phyloP scores from a whole-genome alignment of 2,329 filamentous ascomycete genomes.

The Calonectria hawksworthii region DNA sequence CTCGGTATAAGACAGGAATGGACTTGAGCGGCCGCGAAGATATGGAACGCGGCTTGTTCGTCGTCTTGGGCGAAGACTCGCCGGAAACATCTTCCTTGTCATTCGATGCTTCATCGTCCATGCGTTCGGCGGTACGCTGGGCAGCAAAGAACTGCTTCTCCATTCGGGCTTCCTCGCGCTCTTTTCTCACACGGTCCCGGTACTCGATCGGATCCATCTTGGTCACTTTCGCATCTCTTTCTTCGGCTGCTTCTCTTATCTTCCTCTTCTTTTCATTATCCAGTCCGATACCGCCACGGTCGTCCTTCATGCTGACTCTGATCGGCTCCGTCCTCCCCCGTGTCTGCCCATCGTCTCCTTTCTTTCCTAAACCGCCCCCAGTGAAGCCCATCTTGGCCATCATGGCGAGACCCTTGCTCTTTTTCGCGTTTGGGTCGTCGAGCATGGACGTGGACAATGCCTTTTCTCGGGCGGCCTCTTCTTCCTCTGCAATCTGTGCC shows the following conservation, averaged over 20 bases:
- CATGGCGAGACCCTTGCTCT: constrained; percentile 93
- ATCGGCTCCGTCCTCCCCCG: constrained; percentile 76
- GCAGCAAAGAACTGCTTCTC: constrained; percentile 82
- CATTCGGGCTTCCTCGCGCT: constrained; percentile 76
- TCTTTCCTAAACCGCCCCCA: constrained; percentile 78
- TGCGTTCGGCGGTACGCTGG: constrained; percentile 84
- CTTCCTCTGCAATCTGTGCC: constrained; percentile 83
- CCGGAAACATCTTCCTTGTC: neutral
- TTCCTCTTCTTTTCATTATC: constrained; percentile 88
- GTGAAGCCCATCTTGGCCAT: constrained; percentile 97
- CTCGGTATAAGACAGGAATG: constrained; percentile 85
- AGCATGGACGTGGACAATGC: constrained; percentile 83
- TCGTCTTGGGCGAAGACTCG: constrained; percentile 38
- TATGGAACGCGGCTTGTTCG: constrained; percentile 53
- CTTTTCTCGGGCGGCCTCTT: constrained; percentile 78
- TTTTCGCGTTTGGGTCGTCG: constrained; percentile 65
- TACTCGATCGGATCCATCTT: constrained; percentile 78
- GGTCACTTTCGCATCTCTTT: constrained; percentile 70
- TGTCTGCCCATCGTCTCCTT: constrained; percentile 61
- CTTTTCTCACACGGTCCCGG: constrained; percentile 77
- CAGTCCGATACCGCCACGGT: constrained; percentile 85
- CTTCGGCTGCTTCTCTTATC: constrained; percentile 72
- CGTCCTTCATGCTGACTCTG: constrained; percentile 81
- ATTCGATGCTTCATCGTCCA: constrained; percentile 70
- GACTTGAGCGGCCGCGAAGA: constrained; percentile 70